These are phyloP conservation scores for Kluyveromyces sp. DNA, from an alignment of 1,139 yeast species.

Conservation along the genomic window DNA sequence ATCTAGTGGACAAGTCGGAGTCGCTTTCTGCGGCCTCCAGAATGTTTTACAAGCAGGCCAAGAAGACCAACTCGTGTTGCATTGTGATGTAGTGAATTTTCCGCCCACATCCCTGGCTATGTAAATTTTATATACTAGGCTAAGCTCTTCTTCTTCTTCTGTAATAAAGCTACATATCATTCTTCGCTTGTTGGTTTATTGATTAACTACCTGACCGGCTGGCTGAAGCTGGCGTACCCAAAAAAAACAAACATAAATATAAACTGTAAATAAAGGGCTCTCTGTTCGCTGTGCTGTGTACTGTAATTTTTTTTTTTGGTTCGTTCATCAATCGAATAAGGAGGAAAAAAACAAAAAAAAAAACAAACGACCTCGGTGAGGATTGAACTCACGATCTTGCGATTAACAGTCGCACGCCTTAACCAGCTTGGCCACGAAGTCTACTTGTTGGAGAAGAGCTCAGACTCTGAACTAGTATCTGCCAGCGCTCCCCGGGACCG, in stretches of 20 bases:
- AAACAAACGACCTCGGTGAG: slow-evolving; percentile 15
- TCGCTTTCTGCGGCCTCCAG: slow-evolving; percentile 82
- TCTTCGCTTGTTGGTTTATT: no score
- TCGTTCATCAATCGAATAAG: background rate
- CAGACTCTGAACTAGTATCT: background rate
- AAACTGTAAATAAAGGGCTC: no score
- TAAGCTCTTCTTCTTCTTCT: background rate
- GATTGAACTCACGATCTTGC: slow-evolving; percentile 18
- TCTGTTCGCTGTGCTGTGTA: no score
- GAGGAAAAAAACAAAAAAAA: background rate
- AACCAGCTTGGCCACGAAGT: slow-evolving; percentile 18
- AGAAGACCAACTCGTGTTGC: slow-evolving; percentile 96
- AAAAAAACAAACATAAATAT: no score
- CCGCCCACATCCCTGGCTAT: background rate
- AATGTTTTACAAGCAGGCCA: slow-evolving; percentile 95
- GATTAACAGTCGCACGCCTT: slow-evolving; percentile 18
- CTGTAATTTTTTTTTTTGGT: background rate
- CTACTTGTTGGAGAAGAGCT: background rate
- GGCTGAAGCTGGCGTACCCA: no score
- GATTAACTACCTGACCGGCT: no score
- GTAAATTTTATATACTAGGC: background rate
- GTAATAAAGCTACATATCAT: no score
- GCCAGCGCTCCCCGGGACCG: no score
- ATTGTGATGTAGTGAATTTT: slow-evolving; percentile 48
- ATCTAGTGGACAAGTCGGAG: slow-evolving; percentile 90